These are phyloP conservation scores for Rhynchospora tenuis DNA, from an alignment of 176 grass and related monocot species.

Conservation along the genomic window DNA sequence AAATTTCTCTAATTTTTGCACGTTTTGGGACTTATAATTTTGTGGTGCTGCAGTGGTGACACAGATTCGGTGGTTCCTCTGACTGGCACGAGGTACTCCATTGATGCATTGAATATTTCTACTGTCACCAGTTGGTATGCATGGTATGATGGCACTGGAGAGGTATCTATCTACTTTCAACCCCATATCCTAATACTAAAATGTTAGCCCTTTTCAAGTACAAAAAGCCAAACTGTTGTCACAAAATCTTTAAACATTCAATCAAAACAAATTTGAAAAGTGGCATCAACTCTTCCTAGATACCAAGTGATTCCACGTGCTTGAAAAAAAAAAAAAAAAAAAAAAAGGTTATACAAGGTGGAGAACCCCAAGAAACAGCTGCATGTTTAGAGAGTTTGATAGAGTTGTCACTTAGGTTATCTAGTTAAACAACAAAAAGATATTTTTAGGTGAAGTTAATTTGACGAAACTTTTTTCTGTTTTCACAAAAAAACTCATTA, in stretches of 20 bases:
- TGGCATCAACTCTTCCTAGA: not conserved
- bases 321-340: too few relatives aligned
- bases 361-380: too few relatives aligned
- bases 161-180: not conserved
- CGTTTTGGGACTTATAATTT: not conserved
- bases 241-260: not conserved
- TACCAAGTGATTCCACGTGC: not conserved
- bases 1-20: not conserved
- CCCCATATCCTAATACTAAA: not conserved
- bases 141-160: constrained; percentile 52
- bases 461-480: too few relatives aligned
- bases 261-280: not conserved
- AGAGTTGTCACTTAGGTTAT: too few relatives aligned
- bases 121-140: constrained; percentile 49
- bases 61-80: constrained; percentile 66
- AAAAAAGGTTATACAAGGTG: too few relatives aligned
- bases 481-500: too few relatives aligned
- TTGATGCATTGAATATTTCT: constrained; percentile 52
- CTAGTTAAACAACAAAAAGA: too few relatives aligned
- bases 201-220: not conserved
- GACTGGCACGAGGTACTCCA: constrained; percentile 71
- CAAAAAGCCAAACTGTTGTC: not conserved
- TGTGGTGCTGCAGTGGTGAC: constrained; percentile 50
- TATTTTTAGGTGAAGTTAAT: too few relatives aligned
- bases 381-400: too few relatives aligned